Evolutionary conservation across 2,329 filamentous ascomycete species (phyloP), one percentile per base, ranked within the genome.

Genomic region (Emergomyces orientalis): DNA sequence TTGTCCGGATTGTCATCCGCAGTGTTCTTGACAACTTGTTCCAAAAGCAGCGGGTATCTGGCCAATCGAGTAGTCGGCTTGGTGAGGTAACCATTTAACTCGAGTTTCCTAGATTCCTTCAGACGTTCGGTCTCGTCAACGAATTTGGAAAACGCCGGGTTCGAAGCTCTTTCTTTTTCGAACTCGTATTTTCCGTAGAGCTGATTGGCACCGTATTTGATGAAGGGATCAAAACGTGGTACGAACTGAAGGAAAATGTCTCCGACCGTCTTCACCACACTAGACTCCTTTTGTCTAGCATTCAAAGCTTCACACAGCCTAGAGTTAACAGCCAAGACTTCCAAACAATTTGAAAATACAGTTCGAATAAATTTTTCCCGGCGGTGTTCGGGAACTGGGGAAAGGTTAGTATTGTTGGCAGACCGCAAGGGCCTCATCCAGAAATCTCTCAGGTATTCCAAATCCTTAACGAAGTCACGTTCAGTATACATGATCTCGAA

Each of bases 401-500:
- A 97, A 19, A 84, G 83, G 65, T 73, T 80, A 13, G 77, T 75
- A 22, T 83, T 82, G 63, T 84, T 83, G 22, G 88, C 87, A 34
- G 88, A 89, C 59, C 91, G 86, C 63, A 99, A 78, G 11, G 94
- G 94, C 68, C 94, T 84, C 79, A 99, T 96, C 94, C 94, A 99
- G 80, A 97, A 99, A 78, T 99, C 94, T 65, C 94, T 86, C 37
- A 99, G 81, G 73, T 99, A 99, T 76, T 99, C 94, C 70, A 99
- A 81, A 76, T 99, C 94, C 79, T 99, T 99, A 73, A 99, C 94
- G 71, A 99, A 99, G 77, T 99, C 94, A 69, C 94, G 86, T 75
- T 99, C 94, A 0, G 94, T 99, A 78, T 99, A 99, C 86, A 95
- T 97, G 65, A 97, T 87, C 75, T 99, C 94, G 6, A 93, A 97